These are phyloP conservation scores for Candida ficus DNA, from an alignment of 805 yeast species.

Conservation along the genomic window DNA sequence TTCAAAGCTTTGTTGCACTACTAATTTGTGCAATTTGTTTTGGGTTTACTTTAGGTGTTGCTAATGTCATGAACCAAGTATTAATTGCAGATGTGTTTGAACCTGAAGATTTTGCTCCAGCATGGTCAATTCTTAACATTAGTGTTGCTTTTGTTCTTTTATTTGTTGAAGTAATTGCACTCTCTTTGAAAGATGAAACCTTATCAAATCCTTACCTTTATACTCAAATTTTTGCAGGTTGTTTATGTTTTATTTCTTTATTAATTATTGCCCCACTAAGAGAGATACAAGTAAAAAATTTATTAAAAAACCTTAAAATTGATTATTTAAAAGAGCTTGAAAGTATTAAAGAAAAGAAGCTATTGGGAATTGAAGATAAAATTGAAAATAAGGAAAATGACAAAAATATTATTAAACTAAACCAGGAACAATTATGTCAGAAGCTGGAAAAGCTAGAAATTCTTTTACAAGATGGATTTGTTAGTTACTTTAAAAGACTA, in stretches of 20 bases:
- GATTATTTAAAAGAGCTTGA: too few relatives aligned
- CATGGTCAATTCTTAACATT: slow-evolving; percentile 35
- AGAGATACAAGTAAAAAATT: slow-evolving; percentile 37
- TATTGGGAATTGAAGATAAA: too few relatives aligned
- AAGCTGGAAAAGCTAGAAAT: too few relatives aligned
- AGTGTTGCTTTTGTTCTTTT: slow-evolving; percentile 31
- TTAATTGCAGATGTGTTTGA: slow-evolving; percentile 36
- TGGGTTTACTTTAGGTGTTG: slow-evolving; percentile 43
- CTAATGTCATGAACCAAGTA: slow-evolving; percentile 37
- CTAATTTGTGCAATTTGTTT: slow-evolving; percentile 36
- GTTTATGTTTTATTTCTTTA: slow-evolving; percentile 37
- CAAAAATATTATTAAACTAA: too few relatives aligned
- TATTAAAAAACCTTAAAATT: slow-evolving; percentile 1
- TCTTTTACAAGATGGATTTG: too few relatives aligned
- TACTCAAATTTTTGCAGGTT: slow-evolving; percentile 57
- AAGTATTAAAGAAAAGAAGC: too few relatives aligned
- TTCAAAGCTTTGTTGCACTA: slow-evolving; percentile 35
- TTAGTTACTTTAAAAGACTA: too few relatives aligned
- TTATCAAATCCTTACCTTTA: slow-evolving; percentile 42
- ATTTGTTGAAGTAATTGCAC: slow-evolving; percentile 53
- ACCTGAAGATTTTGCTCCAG: slow-evolving; percentile 33
- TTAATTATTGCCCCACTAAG: slow-evolving; percentile 41
- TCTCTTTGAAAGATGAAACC: slow-evolving; percentile 33
- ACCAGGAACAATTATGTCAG: too few relatives aligned
- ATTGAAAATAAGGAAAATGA: too few relatives aligned